Percentiles rank a stretch among this genome's conserved stretches.
Conservation (phyloP, 2,329 filamentous ascomycete genomes). For the Ceratocystis harringtonii region DNA sequence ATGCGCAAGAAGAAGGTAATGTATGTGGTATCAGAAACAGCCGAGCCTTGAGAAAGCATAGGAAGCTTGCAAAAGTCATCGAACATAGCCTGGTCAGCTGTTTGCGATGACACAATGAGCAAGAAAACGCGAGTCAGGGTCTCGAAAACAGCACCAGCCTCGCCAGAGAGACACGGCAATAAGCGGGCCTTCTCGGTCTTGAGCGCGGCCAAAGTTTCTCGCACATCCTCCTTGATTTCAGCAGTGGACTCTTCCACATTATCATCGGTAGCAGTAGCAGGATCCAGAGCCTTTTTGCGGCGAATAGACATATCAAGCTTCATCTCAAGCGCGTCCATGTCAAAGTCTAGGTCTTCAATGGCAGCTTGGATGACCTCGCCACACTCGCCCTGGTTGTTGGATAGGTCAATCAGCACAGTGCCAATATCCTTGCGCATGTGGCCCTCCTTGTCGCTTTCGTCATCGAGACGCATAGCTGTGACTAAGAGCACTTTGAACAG, state of each 20-base stretch:
- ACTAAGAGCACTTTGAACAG: conserved; percentile 51
- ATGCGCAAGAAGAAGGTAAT: conserved; percentile 62
- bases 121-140: conserved; percentile 46
- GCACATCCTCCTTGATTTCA: conserved; percentile 26
- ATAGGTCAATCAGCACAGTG: conserved; percentile 50
- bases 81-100: conserved; percentile 28
- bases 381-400: conserved; percentile 41
- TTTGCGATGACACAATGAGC: conserved; percentile 33
- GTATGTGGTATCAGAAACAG: conserved; percentile 48
- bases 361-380: conserved; percentile 52
- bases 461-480: conserved; percentile 42
- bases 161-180: conserved; percentile 38
- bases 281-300: conserved; percentile 35
- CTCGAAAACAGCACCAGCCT: conserved; percentile 38
- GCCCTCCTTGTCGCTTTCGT: conserved; percentile 38
- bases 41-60: conserved; percentile 38
- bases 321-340: conserved; percentile 61
- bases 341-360: conserved; percentile 51
- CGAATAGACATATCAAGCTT: conserved; percentile 57
- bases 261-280: conserved; percentile 33
- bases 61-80: conserved; percentile 39
- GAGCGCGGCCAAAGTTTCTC: conserved; percentile 28
- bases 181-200: conserved; percentile 26
- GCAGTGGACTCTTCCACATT: conserved; percentile 30
- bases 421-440: conserved; percentile 49